These are phyloP conservation scores for Triglochin maritima DNA, from an alignment of 106 monocot genomes.

Conservation along the genomic window DNA sequence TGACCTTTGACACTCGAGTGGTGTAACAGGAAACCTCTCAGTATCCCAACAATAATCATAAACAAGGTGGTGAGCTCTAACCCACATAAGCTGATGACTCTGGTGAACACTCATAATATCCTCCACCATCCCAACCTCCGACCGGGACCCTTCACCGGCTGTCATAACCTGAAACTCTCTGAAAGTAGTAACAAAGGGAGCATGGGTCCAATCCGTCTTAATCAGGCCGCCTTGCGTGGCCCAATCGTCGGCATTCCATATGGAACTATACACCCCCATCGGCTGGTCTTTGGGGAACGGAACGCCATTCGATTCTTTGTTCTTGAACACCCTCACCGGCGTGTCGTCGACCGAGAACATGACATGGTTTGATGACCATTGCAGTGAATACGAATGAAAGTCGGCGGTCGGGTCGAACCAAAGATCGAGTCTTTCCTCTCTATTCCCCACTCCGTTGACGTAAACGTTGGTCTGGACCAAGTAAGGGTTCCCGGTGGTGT, in stretches of 20 bases:
- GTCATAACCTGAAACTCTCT: conserved; percentile 36
- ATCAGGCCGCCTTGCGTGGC: conserved; percentile 85
- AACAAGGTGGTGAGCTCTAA: conserved; percentile 60
- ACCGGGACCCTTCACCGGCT: conserved; percentile 48
- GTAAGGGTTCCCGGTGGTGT: conserved; percentile 75
- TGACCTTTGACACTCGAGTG: conserved; percentile 37
- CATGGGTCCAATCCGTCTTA: conserved; percentile 88
- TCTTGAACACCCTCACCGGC: conserved; percentile 47
- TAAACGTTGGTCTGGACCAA: conserved; percentile 84
- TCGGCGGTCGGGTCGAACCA: conserved; percentile 91
- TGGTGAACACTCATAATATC: conserved; percentile 64
- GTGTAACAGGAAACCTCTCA: conserved; percentile 37
- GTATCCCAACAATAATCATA: conserved; percentile 75
- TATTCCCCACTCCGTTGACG: conserved; percentile 66
- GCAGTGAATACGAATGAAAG: conserved; percentile 72
- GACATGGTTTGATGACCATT: conserved; percentile 52
- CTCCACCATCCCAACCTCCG: conserved; percentile 59
- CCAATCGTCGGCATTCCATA: conserved; percentile 99
- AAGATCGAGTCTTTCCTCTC: conserved; percentile 73
- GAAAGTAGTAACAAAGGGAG: conserved; percentile 64
- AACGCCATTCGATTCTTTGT: conserved; percentile 17
- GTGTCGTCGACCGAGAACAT: conserved; percentile 73
- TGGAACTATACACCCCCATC: conserved; percentile 82
- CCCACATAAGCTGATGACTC: conserved; percentile 87
- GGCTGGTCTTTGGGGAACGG: conserved; percentile 54